These are phyloP conservation scores for Boletus barrowsii DNA, from an alignment of 768 basidiomycete species.

Conservation along the genomic window DNA sequence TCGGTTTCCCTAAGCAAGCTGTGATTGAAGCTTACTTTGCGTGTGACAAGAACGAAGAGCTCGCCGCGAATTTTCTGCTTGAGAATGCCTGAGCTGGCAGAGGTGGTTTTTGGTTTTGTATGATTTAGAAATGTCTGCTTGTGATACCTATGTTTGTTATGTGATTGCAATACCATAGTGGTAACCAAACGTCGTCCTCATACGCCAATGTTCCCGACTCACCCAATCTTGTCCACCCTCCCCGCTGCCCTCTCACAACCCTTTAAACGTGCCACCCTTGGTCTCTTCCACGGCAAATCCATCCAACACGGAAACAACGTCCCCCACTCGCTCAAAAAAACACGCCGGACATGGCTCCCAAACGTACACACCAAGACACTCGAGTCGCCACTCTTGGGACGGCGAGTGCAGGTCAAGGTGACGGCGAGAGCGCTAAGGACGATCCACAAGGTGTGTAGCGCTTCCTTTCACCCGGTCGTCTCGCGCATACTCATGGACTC, in stretches of 20 bases:
- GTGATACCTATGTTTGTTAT: not conserved
- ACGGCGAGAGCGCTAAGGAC: conserved; percentile 76
- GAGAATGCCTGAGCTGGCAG: not conserved
- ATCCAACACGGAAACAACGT: conserved; percentile 87
- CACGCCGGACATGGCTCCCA: conserved; percentile 83
- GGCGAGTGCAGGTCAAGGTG: conserved; percentile 61
- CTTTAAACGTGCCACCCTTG: conserved; percentile 77
- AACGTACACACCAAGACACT: conserved; percentile 80
- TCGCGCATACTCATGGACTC: too few relatives aligned
- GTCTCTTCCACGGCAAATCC: conserved; percentile 79
- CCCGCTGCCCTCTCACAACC: conserved; percentile 50
- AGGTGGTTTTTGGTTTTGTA: not conserved
- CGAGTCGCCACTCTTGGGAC: conserved; percentile 60
- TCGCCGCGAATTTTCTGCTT: conserved; percentile 1
- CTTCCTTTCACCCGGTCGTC: too few relatives aligned
- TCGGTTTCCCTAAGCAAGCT: conserved; percentile 3
- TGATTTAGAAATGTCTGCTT: too few relatives aligned
- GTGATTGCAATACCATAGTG: too few relatives aligned
- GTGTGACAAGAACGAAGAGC: conserved; percentile 8
- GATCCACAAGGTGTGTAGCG: conserved; percentile 67
- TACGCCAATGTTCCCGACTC: conserved; percentile 24
- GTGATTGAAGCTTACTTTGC: conserved; percentile 5
- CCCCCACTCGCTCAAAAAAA: conserved; percentile 85
- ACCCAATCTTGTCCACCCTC: conserved; percentile 14
- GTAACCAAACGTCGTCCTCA: not conserved